Percentiles rank a stretch among this genome's conserved stretches.
Conservation (phyloP, 78 protist genomes). For the Planoprotostelium fungivorum region DNA sequence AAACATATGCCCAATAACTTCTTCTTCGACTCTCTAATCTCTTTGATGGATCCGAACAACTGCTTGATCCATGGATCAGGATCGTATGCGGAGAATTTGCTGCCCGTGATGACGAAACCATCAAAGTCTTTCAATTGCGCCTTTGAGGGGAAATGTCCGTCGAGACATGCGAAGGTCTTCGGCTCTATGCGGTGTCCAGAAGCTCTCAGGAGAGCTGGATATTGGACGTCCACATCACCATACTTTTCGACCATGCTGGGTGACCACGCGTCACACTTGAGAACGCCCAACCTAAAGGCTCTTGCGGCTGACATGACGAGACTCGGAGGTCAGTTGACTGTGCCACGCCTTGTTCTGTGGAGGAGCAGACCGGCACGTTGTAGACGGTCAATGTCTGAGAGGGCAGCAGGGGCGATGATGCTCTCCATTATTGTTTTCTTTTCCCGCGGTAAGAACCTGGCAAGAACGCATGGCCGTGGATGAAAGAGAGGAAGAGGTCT, state of each 20-base stretch:
- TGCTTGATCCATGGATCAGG: conserved; percentile 21
- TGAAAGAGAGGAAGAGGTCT: neutral
- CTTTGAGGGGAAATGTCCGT: neutral
- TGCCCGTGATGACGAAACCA: conserved; percentile 43
- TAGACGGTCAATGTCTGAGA: too few species aligned
- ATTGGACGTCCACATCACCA: neutral
- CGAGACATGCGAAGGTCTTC: neutral
- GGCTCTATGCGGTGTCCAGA: neutral
- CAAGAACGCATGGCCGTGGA: neutral
- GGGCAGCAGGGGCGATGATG: too few species aligned
- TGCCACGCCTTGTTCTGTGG: too few species aligned
- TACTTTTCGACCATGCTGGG: neutral
- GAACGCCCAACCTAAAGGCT: neutral
- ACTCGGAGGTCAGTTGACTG: too few species aligned
- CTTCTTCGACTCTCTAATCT: conserved; percentile 15
- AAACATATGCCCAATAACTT: conserved; percentile 56
- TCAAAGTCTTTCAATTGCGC: conserved; percentile 4
- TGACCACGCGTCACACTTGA: neutral
- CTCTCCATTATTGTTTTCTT: too few species aligned
- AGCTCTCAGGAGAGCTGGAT: neutral
- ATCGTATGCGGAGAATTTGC: conserved; percentile 23
- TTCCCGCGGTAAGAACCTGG: too few species aligned
- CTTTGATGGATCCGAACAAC: conserved; percentile 7
- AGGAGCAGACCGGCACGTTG: too few species aligned
- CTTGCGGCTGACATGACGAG: too few species aligned